Evolutionary conservation across 2,329 filamentous ascomycete species (phyloP), one percentile per base, ranked within the genome.

Genomic region (Periconia sp.): DNA sequence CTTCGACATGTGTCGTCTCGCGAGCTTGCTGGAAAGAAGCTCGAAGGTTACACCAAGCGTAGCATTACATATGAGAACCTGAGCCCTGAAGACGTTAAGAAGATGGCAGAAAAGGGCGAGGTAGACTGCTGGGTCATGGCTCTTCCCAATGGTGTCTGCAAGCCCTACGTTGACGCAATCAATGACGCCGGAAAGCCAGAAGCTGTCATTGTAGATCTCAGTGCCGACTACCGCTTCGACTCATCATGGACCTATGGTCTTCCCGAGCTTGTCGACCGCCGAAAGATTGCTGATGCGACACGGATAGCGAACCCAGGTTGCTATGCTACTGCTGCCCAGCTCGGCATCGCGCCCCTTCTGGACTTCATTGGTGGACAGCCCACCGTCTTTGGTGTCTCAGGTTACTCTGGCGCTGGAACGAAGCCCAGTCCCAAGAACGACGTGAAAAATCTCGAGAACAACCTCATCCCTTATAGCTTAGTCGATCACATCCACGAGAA

Each of bases 81-180:
- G 31, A 85, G 82, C 42, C 83, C 90, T 5, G 92, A 97, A 54
- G 92, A 97, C 56, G 86, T 96, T 10, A 84, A 85, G 51, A 81
- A 85, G 44, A 89, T 97, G 82, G 89, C 94, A 50, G 85, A 88
- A 67, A 84, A 86, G 22, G 88, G 88, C 37, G 83, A 92, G 61
- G 85, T 97, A 36, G 92, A 97, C 75, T 94, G 89, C 74, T 97
- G 92, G 92, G 89, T 97, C 31, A 94, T 97, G 89, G 94, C 94
- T 24, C 83, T 97, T 21, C 94, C 92, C 31, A 99, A 97, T 65
- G 89, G 89, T 48, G 90, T 96, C 36, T 96, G 90, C 82, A 88
- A 91, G 74, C 92, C 94, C 0, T 99, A 87, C 57, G 87, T 97
- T 8, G 89, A 97, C 52, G 92, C 92, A 6, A 83, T 97, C 39